Base-by-base conservation (phyloP, 805 yeast genomes). In the Spathaspora arborariae region DNA sequence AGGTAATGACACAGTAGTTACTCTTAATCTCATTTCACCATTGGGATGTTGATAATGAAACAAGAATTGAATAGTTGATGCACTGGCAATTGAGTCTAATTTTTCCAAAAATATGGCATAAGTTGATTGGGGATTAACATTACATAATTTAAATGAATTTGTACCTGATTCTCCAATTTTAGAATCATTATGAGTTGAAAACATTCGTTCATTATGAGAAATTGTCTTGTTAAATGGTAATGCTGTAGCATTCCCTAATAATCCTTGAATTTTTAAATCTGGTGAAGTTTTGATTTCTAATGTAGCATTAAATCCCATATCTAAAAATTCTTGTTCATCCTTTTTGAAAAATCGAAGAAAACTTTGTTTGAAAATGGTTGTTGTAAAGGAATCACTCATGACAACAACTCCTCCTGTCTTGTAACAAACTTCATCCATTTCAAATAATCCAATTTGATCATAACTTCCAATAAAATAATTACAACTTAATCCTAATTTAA, bases 301-400 rank as follows among this genome's bases (percentile, higher is more conserved):
- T 2, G 84, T 76, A 2, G 80, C 81, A 62, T 81, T 82, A 51
- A 79, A 64, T 0, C 82, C 88, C 73, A 80, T 70, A 26, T 73
- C 72, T 24, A 78, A 59, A 46, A 58, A 63, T 0, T 65, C 78
- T 26, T 53, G 57, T n/a, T 41, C 51, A 18, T 45, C 53, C 46
- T 67, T 71, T 18, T 59, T 62, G 54, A 82, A 72, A 50, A 81
- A 75, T 55, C 78, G 74, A 45, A 75, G 70, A 46, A 82, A 74
- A 20, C 87, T 81, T 62, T 82, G 87, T 55, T 78, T 80, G 68
- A 83, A 83, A 50, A 83, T 82, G 1, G 88, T 78, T 0, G 88
- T 82, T 27, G 78, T 74, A 57, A 82, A 83, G 3, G 84, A 78
- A 64, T 83, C 89, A 46, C 83, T 71, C 68, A 82, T 74, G 2